Percentiles rank a stretch among this genome's conserved stretches.
Conservation (phyloP, 495 filamentous ascomycete species). For the Penicillium waksmanii region DNA sequence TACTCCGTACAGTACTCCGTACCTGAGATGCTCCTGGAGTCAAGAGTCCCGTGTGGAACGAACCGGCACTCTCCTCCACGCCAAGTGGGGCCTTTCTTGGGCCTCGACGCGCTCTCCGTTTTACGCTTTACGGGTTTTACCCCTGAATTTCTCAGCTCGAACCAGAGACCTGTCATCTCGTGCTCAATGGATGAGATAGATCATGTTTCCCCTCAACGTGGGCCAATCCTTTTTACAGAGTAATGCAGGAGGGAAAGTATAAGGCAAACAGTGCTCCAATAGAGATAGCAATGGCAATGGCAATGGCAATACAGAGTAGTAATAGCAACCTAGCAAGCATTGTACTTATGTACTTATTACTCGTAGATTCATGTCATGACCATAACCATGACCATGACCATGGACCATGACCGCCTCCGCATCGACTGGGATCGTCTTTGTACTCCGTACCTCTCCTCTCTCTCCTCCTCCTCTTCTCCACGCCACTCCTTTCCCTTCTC, state of each 20-base stretch:
- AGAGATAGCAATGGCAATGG: too few species aligned
- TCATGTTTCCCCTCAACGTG: too few species aligned
- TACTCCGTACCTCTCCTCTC: slow-evolving; percentile 12
- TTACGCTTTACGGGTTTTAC: slow-evolving; percentile 1
- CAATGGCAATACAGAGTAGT: too few species aligned
- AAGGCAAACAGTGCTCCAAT: too few species aligned
- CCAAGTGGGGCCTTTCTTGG: neutral
- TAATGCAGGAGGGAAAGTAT: too few species aligned
- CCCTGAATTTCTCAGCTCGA: slow-evolving; percentile 7
- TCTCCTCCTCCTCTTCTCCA: slow-evolving; percentile 18
- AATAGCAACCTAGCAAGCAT: too few species aligned
- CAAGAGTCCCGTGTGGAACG: neutral
- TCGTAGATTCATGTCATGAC: too few species aligned
- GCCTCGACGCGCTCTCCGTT: slow-evolving; percentile 2
- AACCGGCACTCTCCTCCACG: neutral
- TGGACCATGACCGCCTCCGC: slow-evolving; percentile 11
- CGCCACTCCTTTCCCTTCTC: slow-evolving; percentile 23
- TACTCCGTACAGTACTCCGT: too few species aligned
- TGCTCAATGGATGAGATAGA: too few species aligned
- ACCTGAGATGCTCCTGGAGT: neutral
- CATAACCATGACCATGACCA: too few species aligned
- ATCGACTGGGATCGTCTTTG: slow-evolving; percentile 15
- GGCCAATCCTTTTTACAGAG: too few species aligned
- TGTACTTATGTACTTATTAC: too few species aligned
- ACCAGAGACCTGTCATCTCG: neutral